Evolutionary conservation across 164 flowering plant species (phyloP).

Genomic region (Vitis cinerea): DNA sequence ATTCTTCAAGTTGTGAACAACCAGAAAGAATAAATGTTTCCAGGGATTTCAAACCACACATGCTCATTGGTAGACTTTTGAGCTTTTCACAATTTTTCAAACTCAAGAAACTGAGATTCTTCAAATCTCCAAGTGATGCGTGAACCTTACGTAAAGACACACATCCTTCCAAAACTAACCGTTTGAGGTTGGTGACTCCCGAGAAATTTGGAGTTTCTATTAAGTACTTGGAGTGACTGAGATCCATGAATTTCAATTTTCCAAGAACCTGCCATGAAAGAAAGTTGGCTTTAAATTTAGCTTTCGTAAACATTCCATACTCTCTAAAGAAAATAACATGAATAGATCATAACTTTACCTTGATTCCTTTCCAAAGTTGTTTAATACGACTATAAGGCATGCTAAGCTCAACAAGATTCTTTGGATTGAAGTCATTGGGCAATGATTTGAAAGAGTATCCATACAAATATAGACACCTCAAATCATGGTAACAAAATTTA

Average conservation of each 20-base stretch:
- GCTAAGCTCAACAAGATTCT: conserved; percentile 15
- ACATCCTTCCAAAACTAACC: conserved; percentile 11
- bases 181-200: conserved; percentile 4
- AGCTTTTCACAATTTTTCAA: conserved; percentile 13
- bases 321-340: background rate
- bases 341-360: background rate
- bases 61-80: conserved; percentile 6
- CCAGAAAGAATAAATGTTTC: background rate
- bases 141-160: conserved; percentile 12
- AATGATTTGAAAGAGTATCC: background rate
- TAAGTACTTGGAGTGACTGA: conserved; percentile 4
- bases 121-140: conserved; percentile 10
- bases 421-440: conserved; percentile 5
- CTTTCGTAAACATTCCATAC: too few relatives aligned
- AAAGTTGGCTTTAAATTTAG: background rate
- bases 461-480: conserved; percentile 6
- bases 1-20: too few relatives aligned
- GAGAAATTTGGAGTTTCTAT: conserved; percentile 9
- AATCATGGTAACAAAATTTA: background rate
- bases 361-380: conserved; percentile 2
- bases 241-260: conserved; percentile 13
- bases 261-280: background rate
- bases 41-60: background rate
- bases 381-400: conserved; percentile 14
- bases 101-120: conserved; percentile 2